Conservation (phyloP, 2,329 filamentous ascomycete species). For the Paraconiothyrium brasiliense region DNA sequence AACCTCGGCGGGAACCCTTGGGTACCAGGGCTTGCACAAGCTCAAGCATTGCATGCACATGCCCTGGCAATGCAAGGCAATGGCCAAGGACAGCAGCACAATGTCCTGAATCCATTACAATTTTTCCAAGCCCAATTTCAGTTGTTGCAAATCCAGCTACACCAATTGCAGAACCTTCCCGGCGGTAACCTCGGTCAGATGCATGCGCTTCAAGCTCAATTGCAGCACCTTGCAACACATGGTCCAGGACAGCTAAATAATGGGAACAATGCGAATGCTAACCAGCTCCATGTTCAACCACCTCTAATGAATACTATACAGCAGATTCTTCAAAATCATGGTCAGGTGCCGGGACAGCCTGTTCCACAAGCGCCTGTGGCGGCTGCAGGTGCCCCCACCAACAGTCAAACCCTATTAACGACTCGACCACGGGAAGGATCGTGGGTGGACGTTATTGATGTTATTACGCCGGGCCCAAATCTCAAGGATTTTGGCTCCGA, state of each 20-base stretch:
- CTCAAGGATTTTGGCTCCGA: constrained; percentile 53
- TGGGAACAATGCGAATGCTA: constrained; percentile 27
- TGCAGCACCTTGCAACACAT: constrained; percentile 21
- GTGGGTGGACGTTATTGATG: constrained; percentile 62
- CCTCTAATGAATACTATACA: constrained; percentile 5
- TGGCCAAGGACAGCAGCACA: constrained; percentile 20
- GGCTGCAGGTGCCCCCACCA: constrained; percentile 18
- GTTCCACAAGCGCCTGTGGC: constrained; percentile 14
- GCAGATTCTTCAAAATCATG: constrained; percentile 12
- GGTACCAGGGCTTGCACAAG: constrained; percentile 11
- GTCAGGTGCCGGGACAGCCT: constrained; percentile 2
- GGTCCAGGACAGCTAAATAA: constrained; percentile 1
- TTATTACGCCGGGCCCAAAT: constrained; percentile 59
- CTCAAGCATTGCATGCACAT: constrained; percentile 12
- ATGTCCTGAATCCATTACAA: constrained; percentile 23
- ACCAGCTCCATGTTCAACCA: constrained; percentile 29
- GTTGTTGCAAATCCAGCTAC: constrained; percentile 30
- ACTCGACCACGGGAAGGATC: constrained; percentile 54
- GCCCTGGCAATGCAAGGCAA: constrained; percentile 24
- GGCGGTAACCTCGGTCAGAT: constrained; percentile 8
- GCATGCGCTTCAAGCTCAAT: constrained; percentile 18
- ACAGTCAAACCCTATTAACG: constrained; percentile 43
- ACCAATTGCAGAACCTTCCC: constrained; percentile 31
- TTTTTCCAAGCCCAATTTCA: constrained; percentile 31
- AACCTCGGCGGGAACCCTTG: background rate